Base-by-base conservation (phyloP, 2,329 filamentous ascomycete genomes). In the Elsinoe necatrix region DNA sequence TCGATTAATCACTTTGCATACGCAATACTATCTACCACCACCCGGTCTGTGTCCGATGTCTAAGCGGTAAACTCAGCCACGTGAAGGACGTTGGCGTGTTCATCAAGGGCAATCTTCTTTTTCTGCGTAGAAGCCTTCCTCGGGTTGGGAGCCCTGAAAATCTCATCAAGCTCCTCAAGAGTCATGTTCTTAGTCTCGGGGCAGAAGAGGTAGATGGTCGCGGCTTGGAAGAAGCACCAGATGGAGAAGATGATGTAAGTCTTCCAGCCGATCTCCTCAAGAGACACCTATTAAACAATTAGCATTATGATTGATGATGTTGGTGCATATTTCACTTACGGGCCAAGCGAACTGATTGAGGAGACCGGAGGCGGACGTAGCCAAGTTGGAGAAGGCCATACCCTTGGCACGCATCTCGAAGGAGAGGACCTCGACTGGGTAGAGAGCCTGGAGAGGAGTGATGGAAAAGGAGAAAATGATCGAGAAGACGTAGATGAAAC, bases 341-440 rank as follows among this genome's bases (percentile, higher is more conserved):
- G 60, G 65, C 63, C 62, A 66, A 0, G 64, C 66, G 42, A 67
- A 71, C 34, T 66, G 65, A 61, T 68, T 69, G 42, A 71, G 66
- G 56, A 77, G 72, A 47, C 77, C 71, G 31, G 73, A 72, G 21
- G 71, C 63, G 60, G 72, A 71, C 58, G 75, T 70, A 20, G 71
- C 68, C 45, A 75, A 64, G 56, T 71, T 72, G 62, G 71, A 70
- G 39, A 79, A 66, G 1, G 73, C 69, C 67, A 74, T 69, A 39
- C 72, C 70, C 64, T 62, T 71, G 37, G 77, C 71, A 55, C 72
- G 69, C 61, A 79, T 77, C 55, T 71, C 67, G 63, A 71, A 75
- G 7, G 71, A 71, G n/a, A 75, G 63, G 34, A 78, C 74, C 63
- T 78, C 76, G 58, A 73, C 71, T 5, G 71, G 70, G 60, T 77